phyloP scores from a whole-genome alignment of 2,329 filamentous ascomycete species.

The Dothistroma pini region DNA sequence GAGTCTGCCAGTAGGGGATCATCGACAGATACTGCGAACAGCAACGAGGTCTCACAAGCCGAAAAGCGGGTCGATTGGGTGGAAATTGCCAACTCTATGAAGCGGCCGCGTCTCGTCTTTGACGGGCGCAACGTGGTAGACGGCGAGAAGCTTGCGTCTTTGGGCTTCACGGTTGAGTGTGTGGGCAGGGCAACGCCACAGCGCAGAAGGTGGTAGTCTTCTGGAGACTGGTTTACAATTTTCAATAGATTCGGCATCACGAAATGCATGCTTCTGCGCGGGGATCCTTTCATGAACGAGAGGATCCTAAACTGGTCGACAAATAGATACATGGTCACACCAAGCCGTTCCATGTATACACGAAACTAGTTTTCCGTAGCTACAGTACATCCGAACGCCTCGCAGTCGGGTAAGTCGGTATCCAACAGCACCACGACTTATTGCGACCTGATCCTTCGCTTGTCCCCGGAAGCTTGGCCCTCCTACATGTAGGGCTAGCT shows the following conservation, averaged over 20 bases:
- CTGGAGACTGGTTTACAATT: not conserved
- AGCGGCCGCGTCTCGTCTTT: conserved; percentile 35
- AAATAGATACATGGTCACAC: too few species aligned
- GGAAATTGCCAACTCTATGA: conserved; percentile 33
- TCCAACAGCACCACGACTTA: not conserved
- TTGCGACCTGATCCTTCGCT: not conserved
- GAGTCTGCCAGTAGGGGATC: not conserved
- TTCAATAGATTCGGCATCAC: not conserved
- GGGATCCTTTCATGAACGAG: too few species aligned
- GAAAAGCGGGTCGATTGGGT: conserved; percentile 34
- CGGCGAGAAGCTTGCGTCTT: conserved; percentile 26
- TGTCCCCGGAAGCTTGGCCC: not conserved
- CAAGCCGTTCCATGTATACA: too few species aligned
- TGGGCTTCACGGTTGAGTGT: conserved; percentile 38
- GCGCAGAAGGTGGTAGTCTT: conserved; percentile 13
- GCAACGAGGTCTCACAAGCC: not conserved
- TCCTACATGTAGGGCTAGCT: not conserved
- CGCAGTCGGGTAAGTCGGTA: not conserved
- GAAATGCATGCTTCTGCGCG: not conserved
- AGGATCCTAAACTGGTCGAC: too few species aligned
- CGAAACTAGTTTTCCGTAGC: too few species aligned
- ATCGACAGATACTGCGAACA: conserved; percentile 5
- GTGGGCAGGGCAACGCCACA: conserved; percentile 31
- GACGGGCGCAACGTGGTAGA: conserved; percentile 39
- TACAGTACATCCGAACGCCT: too few species aligned